Evolutionary conservation across 352 stramenopile genomes (phyloP), one percentile per base, ranked within the genome.

Genomic region (Phytophthora litchii): DNA sequence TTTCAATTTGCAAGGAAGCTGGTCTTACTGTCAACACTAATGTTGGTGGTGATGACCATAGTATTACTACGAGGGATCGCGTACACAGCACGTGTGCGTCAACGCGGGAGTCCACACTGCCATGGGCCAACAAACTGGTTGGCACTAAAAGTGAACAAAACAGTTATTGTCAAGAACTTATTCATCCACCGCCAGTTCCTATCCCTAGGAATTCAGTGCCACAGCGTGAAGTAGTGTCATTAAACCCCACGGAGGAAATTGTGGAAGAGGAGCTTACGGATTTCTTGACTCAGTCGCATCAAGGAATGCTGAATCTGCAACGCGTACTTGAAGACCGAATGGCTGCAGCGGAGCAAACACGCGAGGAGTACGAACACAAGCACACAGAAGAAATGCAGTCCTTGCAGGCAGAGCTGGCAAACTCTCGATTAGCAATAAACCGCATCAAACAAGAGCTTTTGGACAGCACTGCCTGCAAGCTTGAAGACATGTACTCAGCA

Each of bases 181-280:
- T 36, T 6, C 12, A 55, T 27, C 42, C 43, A 32, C 45, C 45
- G 21, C 57, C 57, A 14, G n/a, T 6, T 5, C 45, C 41, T 54
- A 40, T 74, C 44, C 29, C 61, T 32, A 40, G 9, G 40, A 20
- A 31, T 20, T 2, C 9, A 6, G 2, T 32, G 37, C 11, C 4
- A 16, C 37, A 48, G 3, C 11, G 38, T 10, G 12, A 20, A 43
- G 17, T 8, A 42, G 11, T 36, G 27, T 4, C 25, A 25, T 20
- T 65, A 32, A 49, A n/a, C 13, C 29, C 56, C 4, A 45, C 41
- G 1, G 50, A 77, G 32, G 66, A 77, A 41, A 66, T 75, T 12
- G 60, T 81, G 38, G 66, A 81, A 29, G 62, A 77, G 32, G 72
- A 79, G 60, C 44, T 77, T 14, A 72, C 72, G 4, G 70, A 77